Base-by-base conservation (phyloP, 768 basidiomycete species). In the Cystofilobasidium macerans region DNA sequence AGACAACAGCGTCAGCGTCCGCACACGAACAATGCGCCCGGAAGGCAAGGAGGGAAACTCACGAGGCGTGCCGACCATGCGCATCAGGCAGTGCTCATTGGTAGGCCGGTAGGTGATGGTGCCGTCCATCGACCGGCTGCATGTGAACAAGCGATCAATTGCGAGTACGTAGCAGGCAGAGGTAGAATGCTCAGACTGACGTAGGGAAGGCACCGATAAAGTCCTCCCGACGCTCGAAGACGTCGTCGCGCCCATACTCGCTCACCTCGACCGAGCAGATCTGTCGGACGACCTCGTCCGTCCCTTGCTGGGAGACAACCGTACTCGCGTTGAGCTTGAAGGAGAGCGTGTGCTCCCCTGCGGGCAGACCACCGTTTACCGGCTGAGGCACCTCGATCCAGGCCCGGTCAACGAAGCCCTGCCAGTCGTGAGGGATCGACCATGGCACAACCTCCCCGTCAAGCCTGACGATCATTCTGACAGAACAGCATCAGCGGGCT, bases 31-130 rank as follows among this genome's bases (percentile, higher is more conserved):
- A 8, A 40, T 8, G 14, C 4, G 16, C 42, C 16, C 42, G 13
- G 3, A 20, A 13, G 42, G 13, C 42, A 14, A 30, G 40, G n/a
- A 22, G 33, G 26, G 14, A 12, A 36, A 24, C 57, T 43, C 26
- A 59, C 58, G 82, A 62, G 86, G 84, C 0, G 81, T 79, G 33
- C 81, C 83, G 47, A 87, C 84, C 61, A 78, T 77, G 47, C 88
- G 86, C 88, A 89, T 89, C 56, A 89, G 82, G 72, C 88, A 89
- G 73, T 84, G 85, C 67, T 87, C 84, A 69, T 88, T 87, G 2
- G 87, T 89, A 4, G 88, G 88, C n/a, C 88, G 82, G 75, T 86
- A 89, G 3, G 82, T 81, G 0, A 85, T 88, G 60, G 75, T 73
- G 70, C 88, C 87, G 43, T 77, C 73, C 38, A 84, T 79, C 0